phyloP scores from a whole-genome alignment of 768 basidiomycete genomes.

The Podaxis pistillaris region DNA sequence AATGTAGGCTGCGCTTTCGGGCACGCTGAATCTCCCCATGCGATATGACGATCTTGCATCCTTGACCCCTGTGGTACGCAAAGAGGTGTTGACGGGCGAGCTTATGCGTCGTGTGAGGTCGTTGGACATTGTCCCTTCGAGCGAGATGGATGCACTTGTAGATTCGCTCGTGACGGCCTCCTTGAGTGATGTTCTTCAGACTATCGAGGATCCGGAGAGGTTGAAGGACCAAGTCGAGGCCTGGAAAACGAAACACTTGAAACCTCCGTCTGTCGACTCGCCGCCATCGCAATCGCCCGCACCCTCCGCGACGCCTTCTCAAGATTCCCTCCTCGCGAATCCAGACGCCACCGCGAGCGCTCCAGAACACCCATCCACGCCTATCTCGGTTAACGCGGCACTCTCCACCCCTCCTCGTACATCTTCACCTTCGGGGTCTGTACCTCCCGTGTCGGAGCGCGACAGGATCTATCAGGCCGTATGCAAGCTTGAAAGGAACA shows the following conservation, averaged over 20 bases:
- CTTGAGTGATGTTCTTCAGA: slow-evolving; percentile 73
- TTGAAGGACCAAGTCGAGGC: slow-evolving; percentile 62
- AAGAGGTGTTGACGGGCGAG: slow-evolving; percentile 83
- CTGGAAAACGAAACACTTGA: slow-evolving; percentile 28
- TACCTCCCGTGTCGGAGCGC: slow-evolving; percentile 60
- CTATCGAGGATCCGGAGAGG: slow-evolving; percentile 67
- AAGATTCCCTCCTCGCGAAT: slow-evolving; percentile 71
- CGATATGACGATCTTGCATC: slow-evolving; percentile 83
- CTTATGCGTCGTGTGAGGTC: slow-evolving; percentile 70
- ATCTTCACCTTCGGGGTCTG: slow-evolving; percentile 72
- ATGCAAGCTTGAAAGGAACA: slow-evolving; percentile 55
- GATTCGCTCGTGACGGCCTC: slow-evolving; percentile 70
- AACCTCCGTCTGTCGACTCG: slow-evolving; percentile 14
- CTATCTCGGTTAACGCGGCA: slow-evolving; percentile 73
- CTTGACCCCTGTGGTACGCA: slow-evolving; percentile 83
- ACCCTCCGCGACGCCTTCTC: slow-evolving; percentile 46
- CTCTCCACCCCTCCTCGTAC: slow-evolving; percentile 83
- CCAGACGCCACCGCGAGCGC: slow-evolving; percentile 79
- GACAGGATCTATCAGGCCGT: slow-evolving; percentile 75
- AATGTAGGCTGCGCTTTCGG: slow-evolving; percentile 72
- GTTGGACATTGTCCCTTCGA: slow-evolving; percentile 47
- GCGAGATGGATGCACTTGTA: slow-evolving; percentile 64
- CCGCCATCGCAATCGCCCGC: slow-evolving; percentile 33
- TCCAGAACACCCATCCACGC: slow-evolving; percentile 88
- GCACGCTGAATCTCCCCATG: slow-evolving; percentile 79